A percentile compares a stretch with the other conserved stretches of the same genome.
These are phyloP conservation scores for Talaromyces piceae DNA, from an alignment of 2,329 filamentous ascomycete species.

Conservation along the genomic window DNA sequence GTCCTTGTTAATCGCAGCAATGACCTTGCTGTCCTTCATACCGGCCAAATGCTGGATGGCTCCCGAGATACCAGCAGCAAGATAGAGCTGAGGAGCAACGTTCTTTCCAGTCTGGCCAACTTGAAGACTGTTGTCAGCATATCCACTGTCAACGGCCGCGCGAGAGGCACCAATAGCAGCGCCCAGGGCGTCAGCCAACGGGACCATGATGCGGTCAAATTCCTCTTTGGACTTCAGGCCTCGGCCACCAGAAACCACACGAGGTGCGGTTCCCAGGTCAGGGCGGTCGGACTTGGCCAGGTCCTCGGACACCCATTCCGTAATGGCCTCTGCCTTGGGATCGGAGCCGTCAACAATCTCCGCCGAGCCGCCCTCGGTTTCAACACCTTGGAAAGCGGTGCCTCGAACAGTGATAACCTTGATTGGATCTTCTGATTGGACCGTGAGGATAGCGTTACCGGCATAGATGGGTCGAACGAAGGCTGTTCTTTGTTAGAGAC, in stretches of 20 bases:
- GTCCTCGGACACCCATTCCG: slow-evolving; percentile 91
- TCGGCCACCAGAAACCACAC: slow-evolving; percentile 86
- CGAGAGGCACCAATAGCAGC: slow-evolving; percentile 94
- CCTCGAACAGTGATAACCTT: slow-evolving; percentile 91
- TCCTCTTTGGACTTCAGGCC: slow-evolving; percentile 97
- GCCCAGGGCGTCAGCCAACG: slow-evolving; percentile 83
- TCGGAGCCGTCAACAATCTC: slow-evolving; percentile 74
- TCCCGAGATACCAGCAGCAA: slow-evolving; percentile 91
- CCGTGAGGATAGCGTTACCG: slow-evolving; percentile 92
- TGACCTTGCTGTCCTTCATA: slow-evolving; percentile 99
- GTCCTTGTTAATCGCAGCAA: slow-evolving; percentile 98
- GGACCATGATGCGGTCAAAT: slow-evolving; percentile 86
- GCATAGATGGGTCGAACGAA: slow-evolving; percentile 97
- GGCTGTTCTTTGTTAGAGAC: slow-evolving; percentile 36
- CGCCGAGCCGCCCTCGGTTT: slow-evolving; percentile 64
- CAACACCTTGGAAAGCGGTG: slow-evolving; percentile 76
- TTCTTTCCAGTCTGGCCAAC: slow-evolving; percentile 99
- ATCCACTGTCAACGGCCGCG: slow-evolving; percentile 92
- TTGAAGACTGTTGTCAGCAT: slow-evolving; percentile 96
- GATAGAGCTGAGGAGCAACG: slow-evolving; percentile 88
- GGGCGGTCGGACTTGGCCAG: slow-evolving; percentile 89
- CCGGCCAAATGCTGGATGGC: slow-evolving; percentile 97
- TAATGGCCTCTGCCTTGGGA: slow-evolving; percentile 63
- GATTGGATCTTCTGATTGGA: slow-evolving; percentile 76
- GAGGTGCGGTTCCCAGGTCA: slow-evolving; percentile 80